Base-by-base conservation (phyloP, 2,329 filamentous ascomycete genomes). In the Cadophora sp. region DNA sequence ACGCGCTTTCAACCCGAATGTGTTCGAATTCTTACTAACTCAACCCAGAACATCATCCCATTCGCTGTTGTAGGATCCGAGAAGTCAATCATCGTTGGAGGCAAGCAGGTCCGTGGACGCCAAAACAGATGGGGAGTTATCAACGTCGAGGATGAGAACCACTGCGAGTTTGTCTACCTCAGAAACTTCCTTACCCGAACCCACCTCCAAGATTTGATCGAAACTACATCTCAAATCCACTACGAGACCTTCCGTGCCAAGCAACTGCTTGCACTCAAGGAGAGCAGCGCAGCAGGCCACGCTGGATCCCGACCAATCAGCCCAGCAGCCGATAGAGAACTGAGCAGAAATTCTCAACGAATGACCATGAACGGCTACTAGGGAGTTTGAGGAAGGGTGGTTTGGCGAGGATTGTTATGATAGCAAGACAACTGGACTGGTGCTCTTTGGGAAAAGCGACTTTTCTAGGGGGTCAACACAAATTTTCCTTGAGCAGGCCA, bases 211-310 rank as follows among this genome's bases (percentile, higher is more conserved):
- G 96, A 99, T 78, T 89, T 99, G 74, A 97, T 99, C 81, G 96
- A 99, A 84, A 99, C 96, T 39, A 99, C 96, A 58, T 97, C 94
- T 75, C 96, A 99, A 85, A 99, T 97, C 82, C 96, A 99, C 87
- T 99, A 99, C 86, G 96, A 99, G 87, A 97, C 94, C 68, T 99
- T 99, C 94, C 94, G 96, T 82, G 94, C 96, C 77, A 99, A 99
- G 90, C 96, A 99, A 83, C 86, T 99, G 77, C 84, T 99, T 78
- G 96, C 96, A 66, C 87, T 99, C 80, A 99, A 98, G 89, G 96
- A 99, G 86, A 97, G 92, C 86, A 97, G 93, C 78, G 93, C 93
- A 74, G 92, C 93, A 73, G 78, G 79, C 70, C 85, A 89, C 84
- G 80, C 89, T 75, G 88, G 90, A 73, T 96, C 93, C 84, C 88